Base-by-base conservation (phyloP, 306 rosid species). In the Corylus avellana region DNA sequence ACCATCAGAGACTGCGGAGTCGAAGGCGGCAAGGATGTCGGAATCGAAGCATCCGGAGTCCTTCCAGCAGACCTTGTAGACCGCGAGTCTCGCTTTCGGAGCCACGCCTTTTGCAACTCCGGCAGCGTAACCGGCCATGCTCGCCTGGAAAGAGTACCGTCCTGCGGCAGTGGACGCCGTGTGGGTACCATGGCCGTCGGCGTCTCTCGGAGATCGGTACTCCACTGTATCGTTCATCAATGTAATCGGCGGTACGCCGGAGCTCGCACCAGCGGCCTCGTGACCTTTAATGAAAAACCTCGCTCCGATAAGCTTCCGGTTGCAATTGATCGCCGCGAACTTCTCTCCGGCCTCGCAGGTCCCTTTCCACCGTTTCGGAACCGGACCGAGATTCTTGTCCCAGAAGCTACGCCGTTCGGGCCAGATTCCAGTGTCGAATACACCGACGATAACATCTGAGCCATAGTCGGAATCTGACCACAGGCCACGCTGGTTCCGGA, bases 381-480 rank as follows among this genome's bases (percentile, higher is more conserved):
- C 49, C 13, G 97, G 93, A 0, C 97, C 93, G 1, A 94, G 87
- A 47, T 94, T 87, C 72, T 59, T 62, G 74, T 94, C 98, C 6
- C 90, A 88, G 84, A 94, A 94, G 86, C 98, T 94, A 6, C 97
- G 77, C 0, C 89, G 82, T 54, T 92, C 98, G 0, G 98, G 97
- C 93, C 91, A 92, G 46, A 94, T 63, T 7, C 98, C 98, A 0
- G 98, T 94, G n/a, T 94, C 97, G 56, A 94, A 88, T 5, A 92
- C 75, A 0, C 97, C 97, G 44, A 94, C 78, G 63, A 94, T 91
- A 0, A 94, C 97, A 5, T 94, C 98, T 1, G 98, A 94, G 12
- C 98, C 98, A 8, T 92, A 94, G 59, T 92, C 94, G 0, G 98
- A 94, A 14, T 94, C 92, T 0, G 96, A 94, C 98, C 98, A 94